Base-by-base conservation (phyloP, 1,284 basidiomycete genomes). In the Porodaedalea pini region DNA sequence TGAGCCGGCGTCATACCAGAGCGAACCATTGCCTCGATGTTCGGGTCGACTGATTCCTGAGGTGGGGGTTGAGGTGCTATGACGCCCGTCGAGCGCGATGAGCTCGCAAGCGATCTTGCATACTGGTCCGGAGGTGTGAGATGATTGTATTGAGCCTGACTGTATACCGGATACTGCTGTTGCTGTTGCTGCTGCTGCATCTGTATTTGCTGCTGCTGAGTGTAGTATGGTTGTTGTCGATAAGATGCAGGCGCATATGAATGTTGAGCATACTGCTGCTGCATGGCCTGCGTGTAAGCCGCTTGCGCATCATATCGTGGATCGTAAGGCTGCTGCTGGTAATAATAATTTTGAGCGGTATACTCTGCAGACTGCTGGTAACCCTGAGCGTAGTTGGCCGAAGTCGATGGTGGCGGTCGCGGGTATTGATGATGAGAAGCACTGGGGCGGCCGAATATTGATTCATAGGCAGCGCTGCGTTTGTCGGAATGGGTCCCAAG, bases 361-460 rank as follows among this genome's bases (percentile, higher is more conserved):
- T 53, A 53, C 32, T 61, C 51, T 21, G 34, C 17, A 23, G 25
- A 17, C 23, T 52, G 59, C 7, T 52, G 44, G 51, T 57, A 57
- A 19, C 47, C 51, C 41, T 61, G 59, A 11, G 45, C 23, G 44
- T 47, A 51, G 29, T 39, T 29, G 19, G 41, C n/a, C 4, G 53
- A 59, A 11, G 52, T 17, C 31, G 53, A 31, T 50, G 59, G 61
- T 50, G 57, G 62, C 51, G 61, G 58, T 23, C 54, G 48, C 15
- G 59, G 61, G 32, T 70, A 67, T 52, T 78, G 77, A 66, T 84
- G 83, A 68, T 85, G 83, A 37, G 74, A 65, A 41, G 76, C 71
- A 60, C 80, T 81, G 47, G 88, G 85, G 21, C 90, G 79, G 34
- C 88, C 87, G 70, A 92, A 92, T 71, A 92, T 90, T 66, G 85